Base-by-base conservation (phyloP, 225 moss, liverwort and hornwort species). In the Straminergon stramineum region DNA sequence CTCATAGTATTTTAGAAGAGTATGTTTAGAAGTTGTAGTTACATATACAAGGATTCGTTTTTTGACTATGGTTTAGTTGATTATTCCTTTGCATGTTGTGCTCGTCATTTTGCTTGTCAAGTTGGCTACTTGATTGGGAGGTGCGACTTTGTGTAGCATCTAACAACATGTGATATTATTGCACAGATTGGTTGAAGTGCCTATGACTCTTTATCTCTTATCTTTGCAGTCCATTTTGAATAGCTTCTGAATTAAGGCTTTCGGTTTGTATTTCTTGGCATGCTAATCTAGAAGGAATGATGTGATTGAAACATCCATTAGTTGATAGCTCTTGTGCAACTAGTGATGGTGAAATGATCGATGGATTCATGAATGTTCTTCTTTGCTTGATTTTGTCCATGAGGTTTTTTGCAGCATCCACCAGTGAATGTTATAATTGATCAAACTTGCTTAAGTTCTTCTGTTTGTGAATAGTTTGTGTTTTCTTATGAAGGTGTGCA, bases 391-490 rank as follows among this genome's bases (percentile, higher is more conserved):
- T 70, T 24, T 6, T 1, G 2, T 39, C 2, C 1, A 2, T 39
- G 69, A 39, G 23, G 7, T 69, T 68, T 22, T 22, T 3, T 69
- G 7, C 7, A 69, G 4, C 23, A 39, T 39, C 7, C 24, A 39
- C 39, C 4, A 70, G 1, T 8, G 2, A 70, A 8, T 70, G 2
- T 26, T 14, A 70, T 14, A 14, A 24, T 7, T 39, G 24, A 39
- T 39, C 24, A 24, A 70, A 39, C 22, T n/a, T 70, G 1, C 7
- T 70, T 23, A 23, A 39, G 70, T 70, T n/a, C 39, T 70, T 39
- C 10, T 23, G 4, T 69, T 0, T 23, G 13, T 2, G 4, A 7
- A 0, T n/a, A n/a, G 13, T n/a, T 4, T 69, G 39, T 23, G 13
- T 13, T 10, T 19, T 9, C 21, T n/a, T 22, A 68, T 21, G 2